A percentile compares a stretch with the other conserved stretches of the same genome.
phyloP scores from a whole-genome alignment of 2,329 filamentous ascomycete genomes.

The Hypoxylon sp. region DNA sequence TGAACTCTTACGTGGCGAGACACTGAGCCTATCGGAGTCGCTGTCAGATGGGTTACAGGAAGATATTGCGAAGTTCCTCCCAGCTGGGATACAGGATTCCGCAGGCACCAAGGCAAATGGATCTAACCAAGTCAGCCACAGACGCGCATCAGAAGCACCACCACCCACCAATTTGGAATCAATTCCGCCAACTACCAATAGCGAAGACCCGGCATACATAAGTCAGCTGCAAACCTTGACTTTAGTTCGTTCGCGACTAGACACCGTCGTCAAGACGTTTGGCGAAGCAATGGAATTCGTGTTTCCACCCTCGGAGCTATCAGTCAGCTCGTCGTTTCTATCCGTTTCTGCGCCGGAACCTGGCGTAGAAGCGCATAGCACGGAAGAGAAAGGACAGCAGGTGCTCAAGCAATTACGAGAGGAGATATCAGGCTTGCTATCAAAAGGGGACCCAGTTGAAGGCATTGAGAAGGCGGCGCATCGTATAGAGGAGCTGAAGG shows the following conservation, averaged over 20 bases:
- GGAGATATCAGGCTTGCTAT: conserved; percentile 76
- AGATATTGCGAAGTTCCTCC: conserved; percentile 78
- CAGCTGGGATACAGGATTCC: conserved; percentile 55
- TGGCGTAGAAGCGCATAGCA: conserved; percentile 68
- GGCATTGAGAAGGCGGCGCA: conserved; percentile 78
- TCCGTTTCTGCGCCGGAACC: conserved; percentile 88
- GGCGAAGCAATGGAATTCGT: conserved; percentile 96
- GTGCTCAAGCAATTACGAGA: conserved; percentile 74
- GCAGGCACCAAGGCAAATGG: conserved; percentile 38
- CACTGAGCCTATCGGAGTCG: conserved; percentile 79
- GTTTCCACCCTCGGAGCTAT: conserved; percentile 86
- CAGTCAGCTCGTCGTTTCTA: conserved; percentile 83
- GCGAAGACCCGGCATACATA: conserved; percentile 68
- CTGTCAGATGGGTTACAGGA: conserved; percentile 75
- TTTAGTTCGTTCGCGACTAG: conserved; percentile 82
- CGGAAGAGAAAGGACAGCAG: conserved; percentile 87
- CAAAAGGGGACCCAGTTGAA: conserved; percentile 64
- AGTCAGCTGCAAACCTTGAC: conserved; percentile 83
- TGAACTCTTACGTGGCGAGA: conserved; percentile 89
- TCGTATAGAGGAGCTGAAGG: conserved; percentile 79
- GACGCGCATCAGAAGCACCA: conserved; percentile 37
- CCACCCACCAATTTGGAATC: conserved; percentile 34
- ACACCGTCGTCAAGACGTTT: conserved; percentile 89
- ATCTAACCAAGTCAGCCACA: conserved; percentile 20
- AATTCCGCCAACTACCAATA: conserved; percentile 27